Evolutionary conservation across 306 rosid species (phyloP), one percentile per base, ranked within the genome.

Genomic region (Vachellia pachyceras): DNA sequence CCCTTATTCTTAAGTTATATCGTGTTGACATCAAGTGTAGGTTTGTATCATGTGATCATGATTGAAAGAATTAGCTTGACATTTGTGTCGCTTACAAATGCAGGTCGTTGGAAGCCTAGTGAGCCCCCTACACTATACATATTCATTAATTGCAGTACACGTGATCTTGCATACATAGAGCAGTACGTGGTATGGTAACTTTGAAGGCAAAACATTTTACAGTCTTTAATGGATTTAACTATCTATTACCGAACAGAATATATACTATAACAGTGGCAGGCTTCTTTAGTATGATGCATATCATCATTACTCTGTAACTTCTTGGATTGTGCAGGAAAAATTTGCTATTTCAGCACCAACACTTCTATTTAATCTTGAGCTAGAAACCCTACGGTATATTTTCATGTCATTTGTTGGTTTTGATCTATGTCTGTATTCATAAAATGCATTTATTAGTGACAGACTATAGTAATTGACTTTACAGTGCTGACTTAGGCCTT

Each of bases 401-500:
- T 33, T 36, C 58, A 25, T 68, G 60, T 67, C 73, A 41, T 80
- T 72, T 65, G 75, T 57, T 75, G 41, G 20, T 64, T 79, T 74
- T 72, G 39, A 77, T 80, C 29, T 78, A 49, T 50, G 72, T 66
- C 50, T 64, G 40, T 64, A 65, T 77, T 29, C 82, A 45, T 80
- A 66, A 61, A 49, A 50, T 50, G 79, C 61, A 65, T 49, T 67
- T 79, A 72, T 73, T 73, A 71, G 70, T 86, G 77, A 57, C 76
- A 65, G 65, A 72, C 75, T 60, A 73, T 85, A 77, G 75, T 80
- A 79, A 79, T 80, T 88, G 82, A 82, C 82, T 85, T 88, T 82
- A 79, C 96, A 95, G 97, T 84, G 99, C 99, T 81, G 99, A 95
- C 88, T 91, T 95, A 92, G 99, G 99, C 82, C 77, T 95, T 82